Evolutionary conservation across 2,329 filamentous ascomycete species (phyloP).

Genomic region (Sclerotinia sclerotiorum): DNA sequence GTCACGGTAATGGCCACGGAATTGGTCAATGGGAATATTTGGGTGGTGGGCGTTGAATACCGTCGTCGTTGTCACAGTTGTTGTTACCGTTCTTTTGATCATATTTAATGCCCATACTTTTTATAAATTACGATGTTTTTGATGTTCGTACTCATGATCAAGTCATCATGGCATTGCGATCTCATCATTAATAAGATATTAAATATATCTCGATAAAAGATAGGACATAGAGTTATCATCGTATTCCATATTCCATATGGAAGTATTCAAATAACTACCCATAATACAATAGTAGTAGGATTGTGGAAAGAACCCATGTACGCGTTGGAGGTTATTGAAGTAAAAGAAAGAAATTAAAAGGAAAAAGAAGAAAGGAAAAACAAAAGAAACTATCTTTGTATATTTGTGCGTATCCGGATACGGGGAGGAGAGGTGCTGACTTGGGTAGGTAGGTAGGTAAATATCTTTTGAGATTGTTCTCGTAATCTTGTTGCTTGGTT

Average conservation of each 20-base stretch:
- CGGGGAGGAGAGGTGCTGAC: neutral
- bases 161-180: no score
- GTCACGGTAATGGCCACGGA: neutral
- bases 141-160: no score
- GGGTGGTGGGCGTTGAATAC: neutral
- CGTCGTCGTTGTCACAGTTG: no score
- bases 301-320: neutral
- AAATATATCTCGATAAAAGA: no score
- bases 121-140: no score
- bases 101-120: no score
- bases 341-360: neutral
- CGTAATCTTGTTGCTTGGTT: neutral
- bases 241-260: no score
- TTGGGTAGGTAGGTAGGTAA: no score
- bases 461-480: no score
- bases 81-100: no score
- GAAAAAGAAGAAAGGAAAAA: neutral
- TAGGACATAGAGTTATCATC: no score
- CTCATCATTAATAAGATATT: no score
- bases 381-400: neutral
- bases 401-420: neutral
- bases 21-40: neutral
- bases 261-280: neutral
- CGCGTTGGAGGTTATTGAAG: neutral
- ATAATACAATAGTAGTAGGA: neutral